A percentile compares a stretch with the other conserved stretches of the same genome.
phyloP scores from a whole-genome alignment of 495 filamentous ascomycete species.

The Tetracladium setigerum region DNA sequence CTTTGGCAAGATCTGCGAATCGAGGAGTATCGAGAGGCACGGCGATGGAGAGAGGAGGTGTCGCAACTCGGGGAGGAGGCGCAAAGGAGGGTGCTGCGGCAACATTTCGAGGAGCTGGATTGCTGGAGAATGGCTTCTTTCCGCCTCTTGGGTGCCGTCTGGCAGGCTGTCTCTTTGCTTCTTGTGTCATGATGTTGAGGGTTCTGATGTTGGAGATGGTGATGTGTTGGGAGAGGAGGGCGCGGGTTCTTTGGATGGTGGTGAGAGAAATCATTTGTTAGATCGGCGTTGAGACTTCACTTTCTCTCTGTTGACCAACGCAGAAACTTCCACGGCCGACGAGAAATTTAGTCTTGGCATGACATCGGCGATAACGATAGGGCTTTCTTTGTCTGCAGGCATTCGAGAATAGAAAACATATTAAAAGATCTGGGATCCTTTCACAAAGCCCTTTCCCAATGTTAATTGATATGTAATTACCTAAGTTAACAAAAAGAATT shows the following conservation, averaged over 20 bases:
- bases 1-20: conserved; percentile 27
- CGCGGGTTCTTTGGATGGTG: conserved; percentile 4
- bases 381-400: background rate
- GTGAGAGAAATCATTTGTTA: conserved; percentile 9
- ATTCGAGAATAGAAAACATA: background rate
- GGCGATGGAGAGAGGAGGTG: conserved; percentile 19
- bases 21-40: conserved; percentile 24
- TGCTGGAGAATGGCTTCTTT: conserved; percentile 12
- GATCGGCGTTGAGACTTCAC: too few relatives aligned
- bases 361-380: conserved; percentile 10
- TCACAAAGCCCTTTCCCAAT: background rate
- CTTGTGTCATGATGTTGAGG: conserved; percentile 10
- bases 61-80: conserved; percentile 11
- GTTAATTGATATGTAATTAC: too few relatives aligned
- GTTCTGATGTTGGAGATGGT: conserved; percentile 1
- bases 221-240: background rate
- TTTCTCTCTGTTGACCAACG: background rate
- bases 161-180: conserved; percentile 8
- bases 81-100: background rate
- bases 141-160: conserved; percentile 11
- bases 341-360: conserved; percentile 3
- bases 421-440: background rate
- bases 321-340: conserved; percentile 2
- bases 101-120: conserved; percentile 1
- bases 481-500: too few relatives aligned